A percentile compares a stretch with the other conserved stretches of the same genome.
Evolutionary conservation across 352 stramenopile species (phyloP).

Genomic region (Thraustochytrium sp.): DNA sequence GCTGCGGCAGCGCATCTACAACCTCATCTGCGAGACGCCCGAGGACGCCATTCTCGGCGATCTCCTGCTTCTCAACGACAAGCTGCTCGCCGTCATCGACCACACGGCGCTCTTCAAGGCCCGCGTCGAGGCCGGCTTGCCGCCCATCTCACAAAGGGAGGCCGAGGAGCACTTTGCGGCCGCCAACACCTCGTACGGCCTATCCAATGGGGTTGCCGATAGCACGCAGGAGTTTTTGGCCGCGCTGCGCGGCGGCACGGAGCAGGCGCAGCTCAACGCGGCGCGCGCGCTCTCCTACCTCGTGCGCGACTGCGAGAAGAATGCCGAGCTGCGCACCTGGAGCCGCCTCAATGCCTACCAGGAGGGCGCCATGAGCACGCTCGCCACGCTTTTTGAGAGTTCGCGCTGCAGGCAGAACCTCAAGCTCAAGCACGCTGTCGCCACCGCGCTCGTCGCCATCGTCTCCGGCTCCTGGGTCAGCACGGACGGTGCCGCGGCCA

Average conservation of each 20-base stretch:
- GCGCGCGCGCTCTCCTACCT: constrained; percentile 7
- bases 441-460: constrained; percentile 18
- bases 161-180: background rate
- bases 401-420: background rate
- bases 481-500: background rate
- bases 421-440: constrained; percentile 1
- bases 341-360: constrained; percentile 2
- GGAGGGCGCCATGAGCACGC: constrained; percentile 15
- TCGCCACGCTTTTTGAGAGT: background rate
- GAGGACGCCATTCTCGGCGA: background rate
- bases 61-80: background rate
- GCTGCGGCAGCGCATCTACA: background rate
- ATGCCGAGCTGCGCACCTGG: background rate
- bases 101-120: background rate
- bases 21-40: constrained; percentile 2
- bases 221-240: constrained; percentile 7
- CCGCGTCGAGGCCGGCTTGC: background rate
- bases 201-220: background rate
- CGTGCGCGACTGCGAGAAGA: background rate
- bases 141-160: background rate
- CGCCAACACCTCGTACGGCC: background rate
- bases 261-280: constrained; percentile 10
- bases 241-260: background rate
- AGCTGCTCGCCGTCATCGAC: background rate
- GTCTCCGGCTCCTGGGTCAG: constrained; percentile 16